Base-by-base conservation (phyloP, 371 early-diverging fungal genomes). In the Apophysomyces sp. region DNA sequence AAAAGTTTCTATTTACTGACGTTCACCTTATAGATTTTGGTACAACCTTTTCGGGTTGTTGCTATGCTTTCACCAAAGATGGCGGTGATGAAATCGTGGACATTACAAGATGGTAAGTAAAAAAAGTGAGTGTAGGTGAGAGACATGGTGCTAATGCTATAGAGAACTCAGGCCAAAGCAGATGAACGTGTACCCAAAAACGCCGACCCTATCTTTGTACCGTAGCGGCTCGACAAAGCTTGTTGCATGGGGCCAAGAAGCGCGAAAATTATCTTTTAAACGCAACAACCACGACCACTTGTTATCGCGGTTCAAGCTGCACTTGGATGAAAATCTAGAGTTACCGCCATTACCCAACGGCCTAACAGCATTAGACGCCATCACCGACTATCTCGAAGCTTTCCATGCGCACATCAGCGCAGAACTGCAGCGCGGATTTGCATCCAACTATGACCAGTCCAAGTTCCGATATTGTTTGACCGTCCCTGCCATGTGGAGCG, bases 11-110 rank as follows among this genome's bases (percentile, higher is more conserved):
- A n/a, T n/a, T n/a, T n/a, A n/a, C n/a, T n/a, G n/a, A n/a, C n/a
- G n/a, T n/a, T n/a, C n/a, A n/a, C n/a, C n/a, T 37, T 27, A 62
- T 73, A 74, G 85, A 85, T 77, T 85, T 85, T 72, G 85, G 83
- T 37, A 83, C 83, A 21, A 83, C 85, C 11, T 83, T 76, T 59
- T 81, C 83, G 37, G 80, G 80, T 11, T 79, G 80, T 37, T 76
- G 80, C 58, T 79, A 79, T 64, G 76, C 80, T n/a, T 79, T 79
- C 31, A 74, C 80, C 29, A 73, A 77, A 58, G 74, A 79, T 37
- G 77, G 74, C 49, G 75, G 74, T 27, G 80, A 79, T 61, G 78
- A 78, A 65, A 73, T 79, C 26, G 72, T 76, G 36, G 80, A 79
- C 62, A 79, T 79, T 9, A 79, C 73, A 2, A 72, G 74, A 71